Evolutionary conservation across 148 eudicot species (phyloP).

Genomic region (Chenopodium formosanum): DNA sequence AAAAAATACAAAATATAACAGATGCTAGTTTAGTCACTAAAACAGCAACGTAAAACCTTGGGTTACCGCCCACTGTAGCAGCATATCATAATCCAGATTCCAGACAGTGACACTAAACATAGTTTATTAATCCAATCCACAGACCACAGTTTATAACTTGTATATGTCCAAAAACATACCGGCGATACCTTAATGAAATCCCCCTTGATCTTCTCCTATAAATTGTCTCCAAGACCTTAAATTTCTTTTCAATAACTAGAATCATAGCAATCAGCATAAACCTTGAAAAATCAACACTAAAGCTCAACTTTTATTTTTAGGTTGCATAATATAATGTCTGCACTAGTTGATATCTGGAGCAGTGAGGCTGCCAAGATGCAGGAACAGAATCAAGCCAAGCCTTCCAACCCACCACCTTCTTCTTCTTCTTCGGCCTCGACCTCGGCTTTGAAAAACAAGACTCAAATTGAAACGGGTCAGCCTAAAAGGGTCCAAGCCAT

Average conservation of each 20-base stretch:
- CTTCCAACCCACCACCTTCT: constrained; percentile 9
- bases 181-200: neutral
- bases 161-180: neutral
- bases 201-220: neutral
- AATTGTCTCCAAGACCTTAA: neutral
- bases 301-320: neutral
- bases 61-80: neutral
- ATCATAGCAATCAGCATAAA: neutral
- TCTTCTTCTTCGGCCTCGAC: neutral
- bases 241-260: neutral
- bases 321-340: neutral
- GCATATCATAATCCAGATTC: neutral
- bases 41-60: neutral
- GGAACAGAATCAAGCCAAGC: constrained; percentile 19
- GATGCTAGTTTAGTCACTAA: neutral
- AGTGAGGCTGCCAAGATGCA: constrained; percentile 35
- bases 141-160: neutral
- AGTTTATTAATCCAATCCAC: neutral
- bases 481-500: neutral
- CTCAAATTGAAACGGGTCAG: constrained; percentile 2
- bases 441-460: neutral
- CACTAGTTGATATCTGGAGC: constrained; percentile 43
- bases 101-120: neutral
- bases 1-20: no score
- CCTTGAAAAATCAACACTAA: neutral